phyloP scores from a whole-genome alignment of 768 basidiomycete species.

The Suillus bovinus region DNA sequence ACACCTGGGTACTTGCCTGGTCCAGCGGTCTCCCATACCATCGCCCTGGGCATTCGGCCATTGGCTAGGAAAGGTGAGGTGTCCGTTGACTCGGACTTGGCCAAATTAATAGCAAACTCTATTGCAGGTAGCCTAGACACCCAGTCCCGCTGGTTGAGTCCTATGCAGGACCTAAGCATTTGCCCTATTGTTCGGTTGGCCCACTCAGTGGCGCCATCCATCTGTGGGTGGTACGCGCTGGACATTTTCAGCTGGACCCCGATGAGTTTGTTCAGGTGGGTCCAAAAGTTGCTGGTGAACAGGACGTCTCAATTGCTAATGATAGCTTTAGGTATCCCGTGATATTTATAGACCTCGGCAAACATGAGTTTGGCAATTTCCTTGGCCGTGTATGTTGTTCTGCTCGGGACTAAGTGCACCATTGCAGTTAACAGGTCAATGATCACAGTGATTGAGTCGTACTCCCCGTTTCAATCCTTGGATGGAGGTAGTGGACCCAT shows the following conservation, averaged over 20 bases:
- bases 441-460: too few relatives aligned
- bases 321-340: constrained; percentile 13
- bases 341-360: constrained; percentile 34
- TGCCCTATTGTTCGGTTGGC: too few relatives aligned
- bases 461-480: too few relatives aligned
- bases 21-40: not conserved
- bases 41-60: not conserved
- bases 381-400: constrained; percentile 27
- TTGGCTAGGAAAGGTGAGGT: not conserved
- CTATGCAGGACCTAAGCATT: too few relatives aligned
- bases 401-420: constrained; percentile 24
- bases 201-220: too few relatives aligned
- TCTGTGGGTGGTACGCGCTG: too few relatives aligned
- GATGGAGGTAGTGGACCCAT: constrained; percentile 28
- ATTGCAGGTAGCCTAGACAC: not conserved
- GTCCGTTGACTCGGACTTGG: too few relatives aligned
- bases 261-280: too few relatives aligned
- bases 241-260: too few relatives aligned
- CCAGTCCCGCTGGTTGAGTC: not conserved
- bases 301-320: constrained; percentile 26
- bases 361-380: constrained; percentile 41
- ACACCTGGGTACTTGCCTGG: not conserved
- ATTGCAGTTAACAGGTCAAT: constrained; percentile 19
- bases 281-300: too few relatives aligned
- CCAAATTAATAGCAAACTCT: too few relatives aligned